Base-by-base conservation (phyloP, 257 asterid species). In the Knoxia roxburghii region DNA sequence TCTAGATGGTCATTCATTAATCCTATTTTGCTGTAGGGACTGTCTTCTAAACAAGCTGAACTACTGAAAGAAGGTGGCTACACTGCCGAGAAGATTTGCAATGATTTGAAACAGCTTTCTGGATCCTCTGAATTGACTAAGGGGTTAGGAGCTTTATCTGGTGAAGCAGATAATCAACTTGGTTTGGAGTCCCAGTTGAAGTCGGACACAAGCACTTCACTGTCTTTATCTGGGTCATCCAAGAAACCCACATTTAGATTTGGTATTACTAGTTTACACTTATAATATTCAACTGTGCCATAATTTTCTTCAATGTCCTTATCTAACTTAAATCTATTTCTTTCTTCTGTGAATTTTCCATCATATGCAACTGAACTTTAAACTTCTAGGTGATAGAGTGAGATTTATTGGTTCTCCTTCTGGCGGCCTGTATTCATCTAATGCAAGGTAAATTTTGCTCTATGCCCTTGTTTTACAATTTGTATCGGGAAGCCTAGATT, bases 361-460 rank as follows among this genome's bases (percentile, higher is more conserved):
- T 57, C 70, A 53, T 50, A n/a, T n/a, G 33, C 70, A 41, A 33
- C 63, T 65, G 61, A 77, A 62, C 56, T 76, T 65, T 65, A 70
- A 60, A 70, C 72, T 63, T 59, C 49, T 64, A 91, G 97, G 97
- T 77, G 96, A 91, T 61, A 86, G 83, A 82, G 97, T 91, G 65
- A 91, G 87, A 77, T 91, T 80, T 63, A 62, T 84, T 71, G 89
- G 95, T 72, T 65, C 90, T 79, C 73, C 87, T 77, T 78, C 95
- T 71, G 79, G 82, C 72, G 79, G 81, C 71, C 54, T 79, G 43
- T 86, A 79, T 79, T 56, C 89, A 64, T 73, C 86, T 20, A 64
- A 57, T 63, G 46, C 86, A 73, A 85, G 96, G 96, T 89, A 80
- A 46, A 52, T 2, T 65, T 35, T 50, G 30, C 50, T n/a, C 4